These are phyloP conservation scores for Cordyceps fumosorosea DNA, from an alignment of 2,329 filamentous ascomycete genomes.

Conservation along the genomic window DNA sequence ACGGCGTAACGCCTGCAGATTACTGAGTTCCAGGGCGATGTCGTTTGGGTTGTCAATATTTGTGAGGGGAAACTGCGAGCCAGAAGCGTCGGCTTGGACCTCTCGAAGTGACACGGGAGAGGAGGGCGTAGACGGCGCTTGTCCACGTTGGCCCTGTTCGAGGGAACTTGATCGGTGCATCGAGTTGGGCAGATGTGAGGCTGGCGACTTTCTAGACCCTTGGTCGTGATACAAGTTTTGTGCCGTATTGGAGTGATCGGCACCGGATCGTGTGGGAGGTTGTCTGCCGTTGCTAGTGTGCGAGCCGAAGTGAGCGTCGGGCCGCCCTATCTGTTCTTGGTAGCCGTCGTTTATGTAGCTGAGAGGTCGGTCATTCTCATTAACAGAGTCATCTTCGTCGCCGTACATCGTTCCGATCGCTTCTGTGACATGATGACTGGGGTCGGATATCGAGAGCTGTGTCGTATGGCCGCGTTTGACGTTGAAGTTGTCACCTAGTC, in stretches of 20 bases:
- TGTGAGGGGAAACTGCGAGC: constrained; percentile 67
- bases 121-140: constrained; percentile 40
- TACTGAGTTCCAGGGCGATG: constrained; percentile 87
- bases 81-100: constrained; percentile 55
- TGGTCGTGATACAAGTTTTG: constrained; percentile 26
- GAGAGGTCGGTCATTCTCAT: constrained; percentile 53
- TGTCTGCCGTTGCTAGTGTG: constrained; percentile 31
- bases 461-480: constrained; percentile 52
- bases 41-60: constrained; percentile 87
- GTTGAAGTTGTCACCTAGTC: constrained; percentile 51
- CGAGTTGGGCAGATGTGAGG: constrained; percentile 31
- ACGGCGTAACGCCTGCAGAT: constrained; percentile 79
- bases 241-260: constrained; percentile 33
- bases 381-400: constrained; percentile 60
- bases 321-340: constrained; percentile 39
- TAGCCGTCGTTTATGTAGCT: constrained; percentile 62
- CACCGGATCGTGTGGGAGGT: constrained; percentile 38
- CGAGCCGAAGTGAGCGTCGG: constrained; percentile 25
- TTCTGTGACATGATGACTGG: constrained; percentile 89
- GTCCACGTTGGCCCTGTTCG: constrained; percentile 36
- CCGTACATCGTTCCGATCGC: constrained; percentile 88
- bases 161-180: constrained; percentile 35
- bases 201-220: constrained; percentile 38
- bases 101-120: constrained; percentile 39
- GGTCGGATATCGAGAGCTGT: constrained; percentile 70